Conservation (phyloP, 768 basidiomycete genomes). For the Boletus tomentosulus region DNA sequence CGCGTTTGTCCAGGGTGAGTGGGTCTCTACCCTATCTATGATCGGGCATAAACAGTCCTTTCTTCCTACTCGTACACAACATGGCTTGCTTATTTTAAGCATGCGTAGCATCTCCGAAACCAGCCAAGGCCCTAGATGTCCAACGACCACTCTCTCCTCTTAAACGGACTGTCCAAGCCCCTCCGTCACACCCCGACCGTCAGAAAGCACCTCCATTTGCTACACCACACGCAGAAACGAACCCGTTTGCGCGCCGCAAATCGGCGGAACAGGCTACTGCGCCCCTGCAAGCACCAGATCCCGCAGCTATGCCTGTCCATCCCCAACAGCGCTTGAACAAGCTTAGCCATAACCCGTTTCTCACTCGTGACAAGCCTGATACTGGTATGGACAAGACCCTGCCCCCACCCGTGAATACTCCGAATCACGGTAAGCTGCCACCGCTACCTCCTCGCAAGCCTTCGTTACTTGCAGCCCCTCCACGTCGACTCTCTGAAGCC, state of each 20-base stretch:
- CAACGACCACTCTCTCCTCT: constrained; percentile 18
- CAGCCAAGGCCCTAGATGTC: constrained; percentile 4
- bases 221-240: constrained; percentile 24
- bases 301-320: not conserved
- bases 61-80: not conserved
- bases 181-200: constrained; percentile 28
- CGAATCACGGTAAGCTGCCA: constrained; percentile 22
- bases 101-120: constrained; percentile 16
- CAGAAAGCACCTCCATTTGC: constrained; percentile 20
- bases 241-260: constrained; percentile 27
- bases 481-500: constrained; percentile 21
- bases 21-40: not conserved
- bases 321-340: constrained; percentile 16
- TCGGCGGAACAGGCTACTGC: constrained; percentile 13
- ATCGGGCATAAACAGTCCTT: not conserved
- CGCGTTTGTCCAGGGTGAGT: constrained; percentile 73
- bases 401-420: not conserved
- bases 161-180: constrained; percentile 20
- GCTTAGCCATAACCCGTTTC: constrained; percentile 31
- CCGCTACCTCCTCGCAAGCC: constrained; percentile 38
- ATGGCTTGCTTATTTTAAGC: constrained; percentile 7
- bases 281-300: constrained; percentile 1
- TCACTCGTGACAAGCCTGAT: constrained; percentile 21
- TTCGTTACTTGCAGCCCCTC: constrained; percentile 9
- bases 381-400: constrained; percentile 6